phyloP scores from a whole-genome alignment of 2,329 filamentous ascomycete species.

The Colletotrichum acutatum region DNA sequence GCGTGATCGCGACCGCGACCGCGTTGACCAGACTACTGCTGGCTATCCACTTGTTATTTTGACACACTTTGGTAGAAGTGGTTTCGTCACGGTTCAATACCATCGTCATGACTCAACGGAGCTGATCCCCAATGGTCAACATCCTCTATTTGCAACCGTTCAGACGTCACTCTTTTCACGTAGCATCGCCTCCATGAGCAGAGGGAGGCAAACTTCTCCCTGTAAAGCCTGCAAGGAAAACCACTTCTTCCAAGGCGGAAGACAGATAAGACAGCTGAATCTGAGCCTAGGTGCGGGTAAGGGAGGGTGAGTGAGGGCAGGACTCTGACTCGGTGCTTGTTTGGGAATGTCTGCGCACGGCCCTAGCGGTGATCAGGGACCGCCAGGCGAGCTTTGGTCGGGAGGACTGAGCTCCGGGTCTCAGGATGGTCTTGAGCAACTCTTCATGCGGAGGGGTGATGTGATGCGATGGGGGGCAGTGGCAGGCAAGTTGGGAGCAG shows the following conservation, averaged over 20 bases:
- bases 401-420: constrained; percentile 31
- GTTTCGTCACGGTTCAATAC: neutral
- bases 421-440: constrained; percentile 27
- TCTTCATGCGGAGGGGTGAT: neutral
- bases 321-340: constrained; percentile 27
- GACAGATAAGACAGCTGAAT: neutral
- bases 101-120: constrained; percentile 2
- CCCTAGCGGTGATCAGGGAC: constrained; percentile 22
- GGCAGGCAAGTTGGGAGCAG: neutral
- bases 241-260: neutral
- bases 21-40: neutral
- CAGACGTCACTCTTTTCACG: neutral
- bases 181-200: neutral
- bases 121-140: neutral
- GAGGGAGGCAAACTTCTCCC: constrained; percentile 5
- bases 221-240: too few species aligned
- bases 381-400: constrained; percentile 2
- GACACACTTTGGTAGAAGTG: neutral
- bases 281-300: neutral
- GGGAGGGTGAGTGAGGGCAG: neutral
- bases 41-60: neutral
- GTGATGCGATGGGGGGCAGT: neutral
- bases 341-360: constrained; percentile 23
- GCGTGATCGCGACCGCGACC: neutral
- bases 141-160: constrained; percentile 10